These are phyloP conservation scores for Trichoderma cornu-damae DNA, from an alignment of 2,329 filamentous ascomycete genomes.

Conservation along the genomic window DNA sequence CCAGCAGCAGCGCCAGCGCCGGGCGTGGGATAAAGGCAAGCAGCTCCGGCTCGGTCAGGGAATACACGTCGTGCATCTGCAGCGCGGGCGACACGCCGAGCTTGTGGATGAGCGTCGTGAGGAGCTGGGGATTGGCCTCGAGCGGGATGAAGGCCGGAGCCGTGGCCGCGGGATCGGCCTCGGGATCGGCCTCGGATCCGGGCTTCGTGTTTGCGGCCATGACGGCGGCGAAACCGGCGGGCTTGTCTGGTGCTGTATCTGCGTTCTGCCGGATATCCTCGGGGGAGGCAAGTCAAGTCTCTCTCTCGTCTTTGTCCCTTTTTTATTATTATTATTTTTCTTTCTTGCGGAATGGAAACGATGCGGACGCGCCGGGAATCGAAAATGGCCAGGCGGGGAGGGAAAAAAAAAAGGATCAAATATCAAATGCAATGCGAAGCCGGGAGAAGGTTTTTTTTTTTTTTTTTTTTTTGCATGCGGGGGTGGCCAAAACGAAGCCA, in stretches of 20 bases:
- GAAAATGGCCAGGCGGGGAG: no score
- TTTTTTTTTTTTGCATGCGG: no score
- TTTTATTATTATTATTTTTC: no score
- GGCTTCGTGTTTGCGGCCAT: constrained; percentile 38
- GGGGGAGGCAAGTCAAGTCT: no score
- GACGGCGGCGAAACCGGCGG: background rate
- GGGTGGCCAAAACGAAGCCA: no score
- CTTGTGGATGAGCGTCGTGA: constrained; percentile 74
- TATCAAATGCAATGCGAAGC: no score
- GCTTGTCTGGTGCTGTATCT: background rate
- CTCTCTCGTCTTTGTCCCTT: no score
- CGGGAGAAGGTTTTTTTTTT: no score
- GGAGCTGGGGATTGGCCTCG: constrained; percentile 79
- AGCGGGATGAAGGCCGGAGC: constrained; percentile 53
- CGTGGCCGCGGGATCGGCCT: constrained; percentile 34
- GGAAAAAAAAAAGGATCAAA: no score
- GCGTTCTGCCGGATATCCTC: no score
- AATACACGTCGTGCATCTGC: constrained; percentile 85
- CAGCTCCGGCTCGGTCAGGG: constrained; percentile 77
- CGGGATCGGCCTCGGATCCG: constrained; percentile 38
- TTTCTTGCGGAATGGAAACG: no score
- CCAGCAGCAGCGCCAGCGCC: constrained; percentile 79
- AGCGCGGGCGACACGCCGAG: constrained; percentile 77
- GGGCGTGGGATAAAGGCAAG: constrained; percentile 85
- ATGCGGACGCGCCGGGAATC: no score